phyloP scores from a whole-genome alignment of 352 stramenopile genomes.

The Elongisporangium prolatum region DNA sequence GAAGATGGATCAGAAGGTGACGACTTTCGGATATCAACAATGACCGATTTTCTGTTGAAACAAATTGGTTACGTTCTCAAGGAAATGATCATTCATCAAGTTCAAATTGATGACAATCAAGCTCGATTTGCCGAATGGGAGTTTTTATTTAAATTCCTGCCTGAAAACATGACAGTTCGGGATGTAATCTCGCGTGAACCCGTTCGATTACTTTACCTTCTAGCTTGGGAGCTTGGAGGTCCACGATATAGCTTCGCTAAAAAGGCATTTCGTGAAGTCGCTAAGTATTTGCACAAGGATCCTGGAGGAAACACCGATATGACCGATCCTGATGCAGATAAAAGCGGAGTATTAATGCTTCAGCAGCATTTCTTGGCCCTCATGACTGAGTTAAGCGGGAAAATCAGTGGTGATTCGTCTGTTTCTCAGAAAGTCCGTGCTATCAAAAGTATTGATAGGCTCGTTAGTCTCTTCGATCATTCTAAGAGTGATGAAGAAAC shows the following conservation, averaged over 20 bases:
- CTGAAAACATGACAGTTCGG: constrained; percentile 47
- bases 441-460: constrained; percentile 67
- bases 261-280: constrained; percentile 50
- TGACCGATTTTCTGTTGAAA: constrained; percentile 38
- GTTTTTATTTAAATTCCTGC: constrained; percentile 66
- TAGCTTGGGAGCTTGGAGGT: constrained; percentile 67
- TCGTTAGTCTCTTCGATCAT: constrained; percentile 60
- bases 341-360: constrained; percentile 46
- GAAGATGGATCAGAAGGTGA: constrained; percentile 18
- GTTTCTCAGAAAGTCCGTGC: constrained; percentile 43
- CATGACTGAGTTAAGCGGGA: constrained; percentile 77
- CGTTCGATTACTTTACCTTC: constrained; percentile 47
- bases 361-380: constrained; percentile 76
- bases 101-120: constrained; percentile 41
- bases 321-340: constrained; percentile 13
- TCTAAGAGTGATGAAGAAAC: constrained; percentile 17
- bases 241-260: constrained; percentile 43
- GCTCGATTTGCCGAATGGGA: constrained; percentile 58
- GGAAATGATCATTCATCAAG: constrained; percentile 62
- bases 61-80: constrained; percentile 54
- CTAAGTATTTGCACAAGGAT: constrained; percentile 35
- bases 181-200: constrained; percentile 55
- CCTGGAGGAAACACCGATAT: constrained; percentile 2
- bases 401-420: constrained; percentile 38
- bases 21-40: constrained; percentile 15